phyloP scores from a whole-genome alignment of 176 grass and related monocot genomes.

The Hyparrhenia diplandra region DNA sequence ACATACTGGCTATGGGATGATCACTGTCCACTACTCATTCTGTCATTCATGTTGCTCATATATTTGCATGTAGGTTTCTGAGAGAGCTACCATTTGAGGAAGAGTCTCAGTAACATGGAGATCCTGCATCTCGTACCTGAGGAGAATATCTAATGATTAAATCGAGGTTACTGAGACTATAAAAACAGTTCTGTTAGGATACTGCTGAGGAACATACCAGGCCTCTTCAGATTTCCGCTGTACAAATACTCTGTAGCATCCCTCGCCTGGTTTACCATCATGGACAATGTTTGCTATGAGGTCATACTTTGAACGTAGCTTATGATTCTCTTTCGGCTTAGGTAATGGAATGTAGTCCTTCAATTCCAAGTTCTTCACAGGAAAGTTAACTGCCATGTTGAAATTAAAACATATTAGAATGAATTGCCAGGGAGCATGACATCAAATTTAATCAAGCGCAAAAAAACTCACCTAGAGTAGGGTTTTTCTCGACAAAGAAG shows the following conservation, averaged over 20 bases:
- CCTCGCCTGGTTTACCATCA: constrained; percentile 90
- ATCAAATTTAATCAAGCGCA: neutral
- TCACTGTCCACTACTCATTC: constrained; percentile 30
- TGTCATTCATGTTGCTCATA: constrained; percentile 90
- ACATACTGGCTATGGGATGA: neutral
- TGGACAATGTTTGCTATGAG: constrained; percentile 97
- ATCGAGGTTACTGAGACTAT: neutral
- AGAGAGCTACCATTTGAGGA: constrained; percentile 95
- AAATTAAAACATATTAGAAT: constrained; percentile 23
- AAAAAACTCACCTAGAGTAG: constrained; percentile 66
- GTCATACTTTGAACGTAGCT: constrained; percentile 82
- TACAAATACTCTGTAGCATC: constrained; percentile 91
- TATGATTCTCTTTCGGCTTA: constrained; percentile 57
- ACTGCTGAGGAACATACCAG: constrained; percentile 46
- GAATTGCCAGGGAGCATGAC: neutral
- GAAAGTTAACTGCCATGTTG: constrained; percentile 70
- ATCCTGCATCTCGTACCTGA: constrained; percentile 99
- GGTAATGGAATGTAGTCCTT: constrained; percentile 98
- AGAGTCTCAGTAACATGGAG: constrained; percentile 96
- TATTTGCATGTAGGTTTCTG: constrained; percentile 97
- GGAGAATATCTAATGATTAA: constrained; percentile 2
- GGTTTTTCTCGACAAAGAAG: constrained; percentile 93
- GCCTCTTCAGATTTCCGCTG: constrained; percentile 90
- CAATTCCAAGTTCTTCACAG: constrained; percentile 94
- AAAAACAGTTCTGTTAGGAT: neutral